Conservation (phyloP, 2,329 filamentous ascomycete genomes). For the Tolypocladium album region DNA sequence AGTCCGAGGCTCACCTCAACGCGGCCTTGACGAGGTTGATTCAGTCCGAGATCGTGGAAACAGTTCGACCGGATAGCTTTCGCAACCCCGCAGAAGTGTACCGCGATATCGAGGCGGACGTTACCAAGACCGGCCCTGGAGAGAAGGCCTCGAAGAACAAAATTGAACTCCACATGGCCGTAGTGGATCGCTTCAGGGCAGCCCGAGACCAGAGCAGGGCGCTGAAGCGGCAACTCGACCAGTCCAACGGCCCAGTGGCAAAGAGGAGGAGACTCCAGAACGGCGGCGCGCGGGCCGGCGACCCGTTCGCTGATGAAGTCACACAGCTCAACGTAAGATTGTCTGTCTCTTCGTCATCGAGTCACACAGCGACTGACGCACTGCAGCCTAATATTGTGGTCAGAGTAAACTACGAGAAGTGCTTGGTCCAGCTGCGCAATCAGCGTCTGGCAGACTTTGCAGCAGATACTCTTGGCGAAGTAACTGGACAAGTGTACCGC, state of each 20-base stretch:
- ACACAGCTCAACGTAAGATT: slow-evolving; percentile 42
- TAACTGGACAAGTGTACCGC: slow-evolving; percentile 69
- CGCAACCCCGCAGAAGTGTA: slow-evolving; percentile 50
- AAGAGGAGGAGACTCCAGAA: slow-evolving; percentile 48
- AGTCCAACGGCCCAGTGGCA: slow-evolving; percentile 23
- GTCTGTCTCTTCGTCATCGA: not conserved
- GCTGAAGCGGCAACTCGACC: slow-evolving; percentile 41
- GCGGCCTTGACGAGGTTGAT: slow-evolving; percentile 44
- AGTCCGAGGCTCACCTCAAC: slow-evolving; percentile 37
- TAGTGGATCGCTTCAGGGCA: slow-evolving; percentile 41
- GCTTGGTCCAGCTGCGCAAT: slow-evolving; percentile 72
- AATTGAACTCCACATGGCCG: slow-evolving; percentile 45
- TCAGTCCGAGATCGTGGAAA: slow-evolving; percentile 56
- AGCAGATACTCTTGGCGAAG: slow-evolving; percentile 57
- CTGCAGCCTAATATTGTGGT: slow-evolving; percentile 60
- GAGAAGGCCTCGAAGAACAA: slow-evolving; percentile 50
- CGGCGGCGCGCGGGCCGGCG: slow-evolving; percentile 21
- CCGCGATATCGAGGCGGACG: slow-evolving; percentile 51
- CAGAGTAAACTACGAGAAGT: slow-evolving; percentile 76
- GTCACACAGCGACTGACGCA: slow-evolving; percentile 14
- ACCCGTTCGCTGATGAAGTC: slow-evolving; percentile 24
- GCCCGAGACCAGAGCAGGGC: slow-evolving; percentile 40
- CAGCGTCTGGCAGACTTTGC: slow-evolving; percentile 65
- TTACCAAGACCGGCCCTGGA: slow-evolving; percentile 37
- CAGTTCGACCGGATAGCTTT: slow-evolving; percentile 46